Base-by-base conservation (phyloP, 805 yeast species). In the Starmerella roubikii region DNA sequence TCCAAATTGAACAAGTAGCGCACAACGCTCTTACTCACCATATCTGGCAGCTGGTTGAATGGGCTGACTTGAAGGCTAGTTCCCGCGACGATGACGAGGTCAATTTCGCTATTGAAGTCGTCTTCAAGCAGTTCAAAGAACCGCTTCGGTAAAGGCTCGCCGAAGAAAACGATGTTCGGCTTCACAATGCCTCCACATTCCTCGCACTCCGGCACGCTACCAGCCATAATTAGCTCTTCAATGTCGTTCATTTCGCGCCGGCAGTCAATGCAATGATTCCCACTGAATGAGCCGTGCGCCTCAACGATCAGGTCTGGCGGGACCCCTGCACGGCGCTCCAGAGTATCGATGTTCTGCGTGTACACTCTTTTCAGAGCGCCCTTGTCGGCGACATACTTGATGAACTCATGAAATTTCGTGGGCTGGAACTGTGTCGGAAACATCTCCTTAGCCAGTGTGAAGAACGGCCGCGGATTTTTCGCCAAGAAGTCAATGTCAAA, bases 231-330 rank as follows among this genome's bases (percentile, higher is more conserved):
- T 35, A 19, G 30, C 30, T 38, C 43, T 33, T 39, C 51, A 37
- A 50, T 39, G 7, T 8, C 29, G 18, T 8, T n/a, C 71, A 75
- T 77, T 38, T 62, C 75, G 22, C 57, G 55, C 2, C 58, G 43
- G 60, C 98, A 88, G 17, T 78, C 74, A 33, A 85, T 78, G 54
- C 98, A 88, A 48, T 79, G 91, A 50, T 78, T 80, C 1, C 55
- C 58, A 1, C 91, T 93, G 67, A 88, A 88, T 2, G 94, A 82
- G 0, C 98, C 98, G 58, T 88, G 97, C 0, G 97, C 97, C 53
- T 85, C 95, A 0, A 88, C 77, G 2, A 88, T 65, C 42, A 60
- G 66, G 12, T 75, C 74, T 16, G 64, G 73, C 1, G 62, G 53
- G 2, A 88, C 71, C 0, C 94, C 94, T 0, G 94, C 91, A 16